Conservation (phyloP, 2,329 filamentous ascomycete genomes). For the Triangularia setosa region DNA sequence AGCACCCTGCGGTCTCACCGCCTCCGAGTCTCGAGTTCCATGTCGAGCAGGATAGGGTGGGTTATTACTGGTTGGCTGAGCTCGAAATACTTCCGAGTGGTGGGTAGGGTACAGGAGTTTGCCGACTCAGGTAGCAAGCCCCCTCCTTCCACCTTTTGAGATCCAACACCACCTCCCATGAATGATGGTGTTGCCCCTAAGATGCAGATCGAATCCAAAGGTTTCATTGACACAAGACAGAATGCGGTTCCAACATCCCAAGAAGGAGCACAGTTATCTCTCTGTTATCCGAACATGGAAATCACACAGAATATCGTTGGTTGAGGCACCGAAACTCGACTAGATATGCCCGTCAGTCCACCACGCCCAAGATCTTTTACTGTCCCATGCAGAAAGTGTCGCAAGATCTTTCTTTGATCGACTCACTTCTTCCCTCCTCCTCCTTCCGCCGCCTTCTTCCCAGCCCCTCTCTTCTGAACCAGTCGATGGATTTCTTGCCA, state of each 20-base stretch:
- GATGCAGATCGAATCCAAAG: background rate
- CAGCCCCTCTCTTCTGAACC: background rate
- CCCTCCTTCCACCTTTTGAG: background rate
- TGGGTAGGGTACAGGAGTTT: background rate
- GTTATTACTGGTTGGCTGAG: background rate
- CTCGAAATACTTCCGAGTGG: background rate
- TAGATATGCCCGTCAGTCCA: background rate
- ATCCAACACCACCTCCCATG: background rate
- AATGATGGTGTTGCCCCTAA: background rate
- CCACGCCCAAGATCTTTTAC: conserved; percentile 1
- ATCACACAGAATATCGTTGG: background rate
- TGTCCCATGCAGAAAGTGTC: background rate
- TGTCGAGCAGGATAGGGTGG: background rate
- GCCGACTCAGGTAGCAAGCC: background rate
- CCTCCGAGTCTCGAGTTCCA: background rate
- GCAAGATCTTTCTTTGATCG: background rate
- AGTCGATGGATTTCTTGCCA: background rate
- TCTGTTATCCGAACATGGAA: background rate
- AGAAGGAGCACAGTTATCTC: background rate
- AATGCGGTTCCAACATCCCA: background rate
- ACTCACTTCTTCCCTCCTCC: background rate
- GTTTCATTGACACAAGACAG: background rate
- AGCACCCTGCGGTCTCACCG: conserved; percentile 5
- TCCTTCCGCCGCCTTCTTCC: background rate
- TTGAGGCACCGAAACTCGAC: background rate